Evolutionary conservation across 352 stramenopile species (phyloP), one percentile per base, ranked within the genome.

Genomic region (Globisporangium acanthophoron): DNA sequence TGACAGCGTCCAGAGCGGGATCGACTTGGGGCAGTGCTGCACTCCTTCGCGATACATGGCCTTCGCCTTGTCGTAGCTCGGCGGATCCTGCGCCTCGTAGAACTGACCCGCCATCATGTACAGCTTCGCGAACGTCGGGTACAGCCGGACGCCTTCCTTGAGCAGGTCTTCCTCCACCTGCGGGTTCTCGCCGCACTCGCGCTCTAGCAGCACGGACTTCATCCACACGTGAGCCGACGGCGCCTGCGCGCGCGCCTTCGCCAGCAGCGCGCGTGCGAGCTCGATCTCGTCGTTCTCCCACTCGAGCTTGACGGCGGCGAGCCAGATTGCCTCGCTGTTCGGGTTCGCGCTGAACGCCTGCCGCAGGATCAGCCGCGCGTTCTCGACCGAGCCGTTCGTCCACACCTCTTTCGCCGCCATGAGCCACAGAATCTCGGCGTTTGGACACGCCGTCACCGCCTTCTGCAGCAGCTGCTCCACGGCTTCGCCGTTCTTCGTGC

Each of bases 31-130:
- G 73, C 94, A 98, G 33, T 88, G 73, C 62, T 96, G 77, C 35
- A 99, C 66, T 18, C 97, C 97, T 40, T 87, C 70, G 64, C 97
- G 82, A 58, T 97, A 98, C 67, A 94, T 92, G 59, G 96, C 92
- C 62, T 96, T 89, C 35, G 94, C 94, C 20, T 76, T 74, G 3
- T 90, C 80, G 37, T 80, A 84, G 21, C 85, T 63, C 11, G 78
- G 70, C 5, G 73, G 67, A 24, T 83, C 67, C 39, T 74, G 55
- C 3, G 67, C 54, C 65, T 96, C 81, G 54, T 96, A 94, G 35
- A 89, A 96, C 69, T 99, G 96, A 2, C 94, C 97, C 21, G 92
- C 94, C 95, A 99, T 98, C 94, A 99, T 98, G 71, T 98, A 97
- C 5, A 99, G 69, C 71, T 99, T 99, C 3, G 87, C 69, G 62